Conservation (phyloP, 2,329 filamentous ascomycete genomes). For the Nemania sp. region DNA sequence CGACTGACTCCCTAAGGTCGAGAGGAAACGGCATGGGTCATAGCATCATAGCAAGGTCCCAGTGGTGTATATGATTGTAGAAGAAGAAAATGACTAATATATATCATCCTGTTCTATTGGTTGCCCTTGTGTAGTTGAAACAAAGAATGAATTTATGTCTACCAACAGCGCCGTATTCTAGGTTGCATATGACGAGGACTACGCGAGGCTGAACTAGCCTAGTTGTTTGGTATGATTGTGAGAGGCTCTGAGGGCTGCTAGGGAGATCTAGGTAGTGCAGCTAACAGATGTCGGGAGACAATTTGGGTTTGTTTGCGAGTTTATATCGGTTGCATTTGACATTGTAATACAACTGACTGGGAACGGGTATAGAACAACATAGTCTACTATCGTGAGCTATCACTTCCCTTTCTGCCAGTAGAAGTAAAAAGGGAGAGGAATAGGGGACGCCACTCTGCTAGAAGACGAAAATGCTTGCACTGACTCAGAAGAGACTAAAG, state of each 20-base stretch:
- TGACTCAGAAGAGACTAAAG: background rate
- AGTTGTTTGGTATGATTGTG: background rate
- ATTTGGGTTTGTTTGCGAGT: too few species aligned
- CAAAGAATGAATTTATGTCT: background rate
- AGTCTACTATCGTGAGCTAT: too few species aligned
- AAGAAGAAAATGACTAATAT: constrained; percentile 38
- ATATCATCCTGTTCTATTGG: constrained; percentile 28
- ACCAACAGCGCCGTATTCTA: background rate
- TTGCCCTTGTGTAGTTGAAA: background rate
- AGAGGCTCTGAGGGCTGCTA: background rate
- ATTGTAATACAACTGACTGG: too few species aligned
- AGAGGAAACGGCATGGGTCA: constrained; percentile 9
- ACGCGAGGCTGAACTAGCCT: background rate
- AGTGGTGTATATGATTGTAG: constrained; percentile 27
- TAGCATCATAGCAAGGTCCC: constrained; percentile 11
- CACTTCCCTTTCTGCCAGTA: too few species aligned
- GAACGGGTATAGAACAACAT: too few species aligned
- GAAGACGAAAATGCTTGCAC: background rate
- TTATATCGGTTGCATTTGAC: too few species aligned
- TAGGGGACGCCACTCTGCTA: too few species aligned
- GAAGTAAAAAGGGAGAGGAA: too few species aligned
- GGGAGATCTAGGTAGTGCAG: background rate
- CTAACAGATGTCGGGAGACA: too few species aligned
- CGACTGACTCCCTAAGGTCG: constrained; percentile 13
- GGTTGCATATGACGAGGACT: background rate